Conservation (phyloP, 169 alveolate species). For the Plasmodium berghei region DNA sequence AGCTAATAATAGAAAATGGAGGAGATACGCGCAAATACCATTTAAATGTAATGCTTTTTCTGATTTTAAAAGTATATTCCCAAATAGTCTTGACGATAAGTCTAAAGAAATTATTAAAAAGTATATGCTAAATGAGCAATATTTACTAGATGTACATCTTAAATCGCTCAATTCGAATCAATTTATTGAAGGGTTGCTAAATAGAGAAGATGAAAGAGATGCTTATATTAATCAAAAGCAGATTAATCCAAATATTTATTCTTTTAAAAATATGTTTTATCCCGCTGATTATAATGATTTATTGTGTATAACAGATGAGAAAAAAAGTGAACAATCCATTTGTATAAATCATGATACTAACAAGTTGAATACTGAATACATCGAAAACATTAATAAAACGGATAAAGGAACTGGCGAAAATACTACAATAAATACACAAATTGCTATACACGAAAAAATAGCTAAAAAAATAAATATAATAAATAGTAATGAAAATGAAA, state of each 20-base stretch:
- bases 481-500: conserved; percentile 13
- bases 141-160: conserved; percentile 77
- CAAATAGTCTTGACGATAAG: conserved; percentile 58
- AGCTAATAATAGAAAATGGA: conserved; percentile 62
- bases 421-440: background rate
- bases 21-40: conserved; percentile 44
- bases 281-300: background rate
- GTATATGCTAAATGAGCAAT: conserved; percentile 74
- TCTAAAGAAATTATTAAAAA: conserved; percentile 75
- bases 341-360: background rate
- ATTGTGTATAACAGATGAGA: conserved; percentile 18
- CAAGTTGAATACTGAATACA: no score
- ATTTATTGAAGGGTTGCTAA: conserved; percentile 50
- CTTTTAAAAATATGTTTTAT: conserved; percentile 7
- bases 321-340: background rate
- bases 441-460: background rate
- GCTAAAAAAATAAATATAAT: background rate
- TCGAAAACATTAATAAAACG: background rate
- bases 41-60: conserved; percentile 59
- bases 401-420: background rate
- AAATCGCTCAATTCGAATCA: conserved; percentile 63
- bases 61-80: conserved; percentile 58
- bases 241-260: conserved; percentile 35
- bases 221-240: conserved; percentile 50
- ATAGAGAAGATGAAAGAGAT: conserved; percentile 39